These are phyloP conservation scores for Usnea hakonensis DNA, from an alignment of 495 filamentous ascomycete genomes.

Conservation along the genomic window DNA sequence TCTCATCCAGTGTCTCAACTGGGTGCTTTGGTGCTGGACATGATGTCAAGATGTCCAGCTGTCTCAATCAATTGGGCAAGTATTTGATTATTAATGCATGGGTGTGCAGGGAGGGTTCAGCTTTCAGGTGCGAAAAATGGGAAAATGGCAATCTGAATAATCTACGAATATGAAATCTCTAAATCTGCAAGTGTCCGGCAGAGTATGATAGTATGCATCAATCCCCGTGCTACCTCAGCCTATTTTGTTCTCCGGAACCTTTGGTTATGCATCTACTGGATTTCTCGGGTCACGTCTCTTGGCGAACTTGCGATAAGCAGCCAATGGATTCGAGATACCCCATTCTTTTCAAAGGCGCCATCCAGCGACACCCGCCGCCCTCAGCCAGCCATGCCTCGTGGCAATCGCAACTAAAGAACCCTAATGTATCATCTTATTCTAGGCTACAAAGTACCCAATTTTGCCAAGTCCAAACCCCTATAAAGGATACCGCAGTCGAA, in stretches of 20 bases:
- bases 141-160: too few species aligned
- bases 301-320: not conserved
- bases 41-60: not conserved
- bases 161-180: not conserved
- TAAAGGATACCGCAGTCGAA: too few species aligned
- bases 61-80: too few species aligned
- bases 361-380: not conserved
- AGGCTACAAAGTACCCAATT: not conserved
- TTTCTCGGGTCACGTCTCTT: not conserved
- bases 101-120: too few species aligned
- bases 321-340: not conserved
- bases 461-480: too few species aligned
- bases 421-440: not conserved
- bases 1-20: not conserved
- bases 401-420: slow-evolving; percentile 1
- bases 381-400: slow-evolving; percentile 5
- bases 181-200: not conserved
- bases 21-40: not conserved
- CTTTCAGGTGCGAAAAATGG: too few species aligned
- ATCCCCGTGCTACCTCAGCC: not conserved
- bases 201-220: too few species aligned
- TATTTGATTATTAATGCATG: too few species aligned
- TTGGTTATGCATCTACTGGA: not conserved
- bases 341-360: not conserved
- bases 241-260: too few species aligned